Conservation (phyloP, 1,284 basidiomycete genomes). For the Wolfiporia cocos region DNA sequence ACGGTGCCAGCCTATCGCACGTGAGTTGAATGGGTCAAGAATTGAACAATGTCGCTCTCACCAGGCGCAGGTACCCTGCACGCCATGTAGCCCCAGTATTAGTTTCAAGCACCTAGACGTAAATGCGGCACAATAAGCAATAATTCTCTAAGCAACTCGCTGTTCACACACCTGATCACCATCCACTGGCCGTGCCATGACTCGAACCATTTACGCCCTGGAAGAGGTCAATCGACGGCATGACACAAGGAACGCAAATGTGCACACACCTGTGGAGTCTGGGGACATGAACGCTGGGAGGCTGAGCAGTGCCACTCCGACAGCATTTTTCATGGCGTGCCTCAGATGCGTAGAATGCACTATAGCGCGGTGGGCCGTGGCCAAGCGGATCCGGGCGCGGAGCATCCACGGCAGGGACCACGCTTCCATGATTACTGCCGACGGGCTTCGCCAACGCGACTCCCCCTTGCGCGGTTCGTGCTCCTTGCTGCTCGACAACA, state of each 20-base stretch:
- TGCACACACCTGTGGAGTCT: constrained; percentile 27
- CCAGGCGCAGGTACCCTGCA: constrained; percentile 40
- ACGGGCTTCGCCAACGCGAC: not conserved
- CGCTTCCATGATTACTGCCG: constrained; percentile 8
- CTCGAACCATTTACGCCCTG: constrained; percentile 35
- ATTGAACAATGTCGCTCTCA: constrained; percentile 12
- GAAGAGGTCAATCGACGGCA: not conserved
- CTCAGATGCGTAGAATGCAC: constrained; percentile 37
- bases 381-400: constrained; percentile 29
- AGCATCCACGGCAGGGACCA: constrained; percentile 32
- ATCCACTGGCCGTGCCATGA: constrained; percentile 41
- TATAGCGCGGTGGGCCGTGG: constrained; percentile 25
- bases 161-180: constrained; percentile 32
- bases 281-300: constrained; percentile 39
- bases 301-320: constrained; percentile 36
- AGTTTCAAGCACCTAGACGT: constrained; percentile 46
- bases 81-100: constrained; percentile 47
- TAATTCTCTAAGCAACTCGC: not conserved
- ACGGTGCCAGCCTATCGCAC: constrained; percentile 35
- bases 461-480: constrained; percentile 1
- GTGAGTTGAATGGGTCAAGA: not conserved
- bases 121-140: constrained; percentile 18
- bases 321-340: constrained; percentile 42
- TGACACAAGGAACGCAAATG: not conserved
- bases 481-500: constrained; percentile 1